A percentile compares a stretch with the other conserved stretches of the same genome.
phyloP scores from a whole-genome alignment of 2,329 filamentous ascomycete species.

The Colletotrichum endophyticum region DNA sequence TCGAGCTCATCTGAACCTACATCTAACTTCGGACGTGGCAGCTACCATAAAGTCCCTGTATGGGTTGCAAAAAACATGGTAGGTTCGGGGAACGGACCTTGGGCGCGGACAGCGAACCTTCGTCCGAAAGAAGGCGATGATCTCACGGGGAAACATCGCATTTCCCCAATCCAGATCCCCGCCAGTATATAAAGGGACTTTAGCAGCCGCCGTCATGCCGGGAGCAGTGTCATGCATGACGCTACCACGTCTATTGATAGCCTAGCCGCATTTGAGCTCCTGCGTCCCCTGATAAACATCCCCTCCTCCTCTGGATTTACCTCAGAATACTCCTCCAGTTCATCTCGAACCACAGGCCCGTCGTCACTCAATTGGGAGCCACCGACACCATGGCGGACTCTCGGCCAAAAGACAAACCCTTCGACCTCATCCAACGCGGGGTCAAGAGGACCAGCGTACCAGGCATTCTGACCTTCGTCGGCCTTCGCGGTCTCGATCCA shows the following conservation, averaged over 20 bases:
- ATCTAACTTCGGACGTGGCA: not conserved
- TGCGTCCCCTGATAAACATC: not conserved
- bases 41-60: not conserved
- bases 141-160: not conserved
- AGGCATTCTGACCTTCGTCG: slow-evolving; percentile 43
- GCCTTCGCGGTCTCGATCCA: slow-evolving; percentile 38
- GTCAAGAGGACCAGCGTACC: slow-evolving; percentile 35
- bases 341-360: not conserved
- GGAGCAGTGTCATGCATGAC: not conserved
- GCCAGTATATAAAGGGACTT: not conserved
- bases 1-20: not conserved
- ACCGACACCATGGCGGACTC: slow-evolving; percentile 3
- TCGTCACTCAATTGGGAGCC: not conserved
- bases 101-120: not conserved
- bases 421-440: slow-evolving; percentile 42
- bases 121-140: not conserved
- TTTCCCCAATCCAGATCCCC: not conserved
- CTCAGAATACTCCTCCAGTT: not conserved
- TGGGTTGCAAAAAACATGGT: not conserved
- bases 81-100: not conserved
- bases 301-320: not conserved
- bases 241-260: not conserved
- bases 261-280: not conserved
- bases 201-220: not conserved
- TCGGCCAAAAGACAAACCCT: not conserved